These are phyloP conservation scores for Macrolepiota dolichaula DNA, from an alignment of 768 basidiomycete species.

Conservation along the genomic window DNA sequence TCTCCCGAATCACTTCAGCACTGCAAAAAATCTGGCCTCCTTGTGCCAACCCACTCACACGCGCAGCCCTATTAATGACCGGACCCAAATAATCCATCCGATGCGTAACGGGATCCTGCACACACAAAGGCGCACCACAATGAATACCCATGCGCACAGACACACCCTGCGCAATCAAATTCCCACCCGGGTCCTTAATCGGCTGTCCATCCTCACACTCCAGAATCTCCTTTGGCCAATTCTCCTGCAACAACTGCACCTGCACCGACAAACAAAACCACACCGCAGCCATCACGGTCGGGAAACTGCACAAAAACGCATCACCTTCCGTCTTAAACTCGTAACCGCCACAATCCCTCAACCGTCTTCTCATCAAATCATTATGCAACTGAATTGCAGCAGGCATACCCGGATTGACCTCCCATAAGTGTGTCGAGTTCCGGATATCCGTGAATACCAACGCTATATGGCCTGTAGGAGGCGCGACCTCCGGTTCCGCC, in stretches of 20 bases:
- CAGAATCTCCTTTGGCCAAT: slow-evolving; percentile 92
- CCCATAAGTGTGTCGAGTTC: slow-evolving; percentile 96
- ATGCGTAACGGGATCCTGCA: slow-evolving; percentile 84
- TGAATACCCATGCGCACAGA: slow-evolving; percentile 98
- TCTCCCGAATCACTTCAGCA: slow-evolving; percentile 81
- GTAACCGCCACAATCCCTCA: slow-evolving; percentile 92
- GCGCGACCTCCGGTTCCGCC: slow-evolving; percentile 73
- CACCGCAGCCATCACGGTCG: slow-evolving; percentile 78
- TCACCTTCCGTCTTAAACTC: slow-evolving; percentile 99
- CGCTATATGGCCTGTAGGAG: slow-evolving; percentile 85
- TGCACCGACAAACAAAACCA: slow-evolving; percentile 92
- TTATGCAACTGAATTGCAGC: slow-evolving; percentile 93
- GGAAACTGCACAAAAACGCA: slow-evolving; percentile 98
- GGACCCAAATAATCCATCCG: slow-evolving; percentile 99
- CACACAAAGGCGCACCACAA: slow-evolving; percentile 85
- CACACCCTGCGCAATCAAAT: slow-evolving; percentile 78
- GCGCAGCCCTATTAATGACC: slow-evolving; percentile 90
- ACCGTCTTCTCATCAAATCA: slow-evolving; percentile 73
- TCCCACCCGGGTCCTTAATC: slow-evolving; percentile 61
- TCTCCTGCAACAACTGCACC: slow-evolving; percentile 69
- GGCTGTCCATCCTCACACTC: slow-evolving; percentile 90
- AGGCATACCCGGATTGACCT: slow-evolving; percentile 92
- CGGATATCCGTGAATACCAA: slow-evolving; percentile 98
- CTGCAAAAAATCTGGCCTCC: slow-evolving; percentile 96
- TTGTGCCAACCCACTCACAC: slow-evolving; percentile 76